Conservation (phyloP, 306 rosid species). For the Dalbergia cultrata region DNA sequence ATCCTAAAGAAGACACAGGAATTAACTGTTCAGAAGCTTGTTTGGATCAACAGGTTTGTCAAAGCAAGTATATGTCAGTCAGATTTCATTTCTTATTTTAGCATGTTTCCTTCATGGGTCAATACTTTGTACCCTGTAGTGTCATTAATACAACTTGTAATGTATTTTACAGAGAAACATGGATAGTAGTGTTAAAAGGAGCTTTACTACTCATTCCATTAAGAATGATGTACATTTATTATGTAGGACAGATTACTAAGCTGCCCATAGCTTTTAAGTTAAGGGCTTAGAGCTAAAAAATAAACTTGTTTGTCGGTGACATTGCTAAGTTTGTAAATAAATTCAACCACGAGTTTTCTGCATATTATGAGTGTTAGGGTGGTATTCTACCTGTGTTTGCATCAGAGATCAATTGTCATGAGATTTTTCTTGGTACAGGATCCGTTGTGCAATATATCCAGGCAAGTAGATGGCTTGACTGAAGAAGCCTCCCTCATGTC, state of each 20-base stretch:
- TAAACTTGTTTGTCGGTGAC: not conserved
- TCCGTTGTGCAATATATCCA: slow-evolving; percentile 45
- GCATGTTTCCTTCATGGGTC: not conserved
- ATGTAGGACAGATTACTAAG: not conserved
- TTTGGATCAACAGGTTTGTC: slow-evolving; percentile 62
- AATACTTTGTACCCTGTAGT: not conserved
- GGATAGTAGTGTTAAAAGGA: not conserved
- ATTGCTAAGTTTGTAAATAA: slow-evolving; percentile 4
- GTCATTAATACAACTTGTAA: not conserved
- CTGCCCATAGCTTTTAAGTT: slow-evolving; percentile 9
- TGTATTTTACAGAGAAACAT: slow-evolving; percentile 28
- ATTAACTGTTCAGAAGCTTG: slow-evolving; percentile 45
- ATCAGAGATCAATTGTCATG: slow-evolving; percentile 2
- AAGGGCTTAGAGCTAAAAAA: slow-evolving; percentile 13
- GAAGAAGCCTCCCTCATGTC: slow-evolving; percentile 50
- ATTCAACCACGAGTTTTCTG: slow-evolving; percentile 1
- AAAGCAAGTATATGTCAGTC: slow-evolving; percentile 41
- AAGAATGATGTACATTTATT: not conserved
- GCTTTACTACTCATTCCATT: not conserved
- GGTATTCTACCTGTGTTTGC: slow-evolving; percentile 1
- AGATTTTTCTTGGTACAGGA: slow-evolving; percentile 60
- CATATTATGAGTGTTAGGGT: slow-evolving; percentile 20
- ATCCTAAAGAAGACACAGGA: slow-evolving; percentile 56
- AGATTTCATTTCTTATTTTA: slow-evolving; percentile 45
- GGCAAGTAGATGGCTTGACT: slow-evolving; percentile 51